Evolutionary conservation across 192 early-diverging fungal genomes (phyloP), one percentile per base, ranked within the genome.

Genomic region (Spinellus fusiger): DNA sequence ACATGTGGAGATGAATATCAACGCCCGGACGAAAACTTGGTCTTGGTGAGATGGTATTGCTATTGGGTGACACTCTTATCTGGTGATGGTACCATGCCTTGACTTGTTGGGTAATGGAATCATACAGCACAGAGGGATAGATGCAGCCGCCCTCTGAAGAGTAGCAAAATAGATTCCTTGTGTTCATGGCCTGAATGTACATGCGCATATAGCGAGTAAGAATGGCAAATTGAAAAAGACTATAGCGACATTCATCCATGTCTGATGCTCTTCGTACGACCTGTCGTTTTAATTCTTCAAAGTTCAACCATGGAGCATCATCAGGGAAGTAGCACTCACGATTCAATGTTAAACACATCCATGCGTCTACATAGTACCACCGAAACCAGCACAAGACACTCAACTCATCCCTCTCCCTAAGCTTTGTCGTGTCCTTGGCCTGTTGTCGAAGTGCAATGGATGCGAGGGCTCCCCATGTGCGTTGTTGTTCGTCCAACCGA

Each of bases 291-390:
- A 26, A 26, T 8, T 47, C 47, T 13, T 26, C 23, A 28, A 58
- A 47, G 10, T 44, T 18, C 40, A 44, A 18, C 1, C 40, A 12
- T 1, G 44, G 37, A 37, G 31, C 15, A 18, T 46, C 7, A 23
- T 64, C 62, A 0, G 49, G 62, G 0, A 64, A 33, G 1, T 55
- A 31, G 37, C 49, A 53, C 26, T 56, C 62, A 26, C 59, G 34
- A 37, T 61, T 49, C 4, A 68, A 28, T 7, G 66, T 54, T 18
- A 68, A 29, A 5, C 51, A 16, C 3, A 68, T 56, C 66, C 66
- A 68, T 0, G 66, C 66, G 47, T 68, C 66, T 13, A 68, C 38
- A 40, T 68, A 68, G 35, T 68, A 68, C 66, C 66, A 68, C 5
- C 66, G 53, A 46, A 27, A 61, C 56, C 56, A 68, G 23, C 66